These are phyloP conservation scores for Capsicum pubescens DNA, from an alignment of 257 asterid species.

Conservation along the genomic window DNA sequence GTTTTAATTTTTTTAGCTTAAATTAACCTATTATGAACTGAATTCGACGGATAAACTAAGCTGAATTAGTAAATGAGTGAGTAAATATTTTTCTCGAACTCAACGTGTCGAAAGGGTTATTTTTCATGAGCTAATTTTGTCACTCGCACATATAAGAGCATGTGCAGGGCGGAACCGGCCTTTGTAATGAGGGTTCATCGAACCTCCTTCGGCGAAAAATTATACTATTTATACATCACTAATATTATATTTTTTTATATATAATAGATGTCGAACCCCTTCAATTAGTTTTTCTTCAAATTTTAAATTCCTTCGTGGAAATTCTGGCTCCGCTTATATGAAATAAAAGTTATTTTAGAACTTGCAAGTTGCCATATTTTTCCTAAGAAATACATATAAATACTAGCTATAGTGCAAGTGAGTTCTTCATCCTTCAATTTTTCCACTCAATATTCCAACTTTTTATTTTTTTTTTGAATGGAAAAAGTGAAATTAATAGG, in stretches of 20 bases:
- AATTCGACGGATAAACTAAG: background rate
- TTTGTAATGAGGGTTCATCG: no score
- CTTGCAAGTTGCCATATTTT: background rate
- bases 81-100: background rate
- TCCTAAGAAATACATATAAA: background rate
- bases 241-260: no score
- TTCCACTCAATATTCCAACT: background rate
- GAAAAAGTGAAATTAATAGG: background rate
- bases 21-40: background rate
- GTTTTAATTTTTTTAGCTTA: background rate
- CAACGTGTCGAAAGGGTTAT: rapidly evolving
- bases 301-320: no score
- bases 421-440: background rate
- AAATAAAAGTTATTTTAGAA: background rate
- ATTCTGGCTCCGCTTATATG: no score
- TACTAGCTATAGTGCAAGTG: background rate
- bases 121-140: background rate
- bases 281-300: no score
- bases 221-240: no score
- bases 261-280: no score
- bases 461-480: background rate
- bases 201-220: no score
- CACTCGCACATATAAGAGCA: background rate
- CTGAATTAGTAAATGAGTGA: background rate
- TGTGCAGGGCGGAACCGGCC: no score